Base-by-base conservation (phyloP, 2,329 filamentous ascomycete genomes). In the Hypoxylon sp. region DNA sequence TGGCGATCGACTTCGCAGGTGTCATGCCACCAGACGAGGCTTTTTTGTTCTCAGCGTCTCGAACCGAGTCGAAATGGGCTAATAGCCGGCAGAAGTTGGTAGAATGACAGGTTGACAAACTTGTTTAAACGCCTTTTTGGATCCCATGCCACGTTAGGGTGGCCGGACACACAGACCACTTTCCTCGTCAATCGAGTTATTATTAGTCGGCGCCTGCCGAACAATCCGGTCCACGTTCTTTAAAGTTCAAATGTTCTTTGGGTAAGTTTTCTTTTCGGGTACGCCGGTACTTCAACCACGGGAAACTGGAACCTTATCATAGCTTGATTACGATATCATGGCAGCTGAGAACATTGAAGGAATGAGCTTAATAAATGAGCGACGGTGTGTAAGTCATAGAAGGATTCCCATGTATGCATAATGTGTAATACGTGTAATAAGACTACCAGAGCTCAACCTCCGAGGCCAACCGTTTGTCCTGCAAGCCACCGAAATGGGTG, bases 21-120 rank as follows among this genome's bases (percentile, higher is more conserved):
- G 64, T 70, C 69, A 72, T 66, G 62, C 67, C 69, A 72, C 67
- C 66, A 63, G 51, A 25, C 66, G 64, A 71, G 61, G 56, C 44
- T 42, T 60, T 64, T 67, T 57, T 37, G 11, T 33, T 62, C n/a
- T 55, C 49, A 55, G 2, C 35, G 42, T n/a, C 13, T 60, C 59
- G 42, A 59, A 55, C 49, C 3, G 33, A 22, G 10, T 64, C 20
- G 64, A 66, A 49, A 62, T 63, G 55, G 33, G 20, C 40, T 58
- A 57, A 65, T 59, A 50, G 10, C 40, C 54, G 40, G 37, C 37
- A 40, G 57, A 58, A 59, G 11, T n/a, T 61, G 25, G 33, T 48
- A 49, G 58, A 64, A 64, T 14, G 22, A 49, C 20, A 46, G 49
- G 53, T 51, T 42, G 40, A 51, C 50, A 58, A 40, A 63, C 35